Percentiles rank a stretch among this genome's conserved stretches.
Conservation (phyloP, 345 rosid genomes). For the Euphorbia pulcherrima region DNA sequence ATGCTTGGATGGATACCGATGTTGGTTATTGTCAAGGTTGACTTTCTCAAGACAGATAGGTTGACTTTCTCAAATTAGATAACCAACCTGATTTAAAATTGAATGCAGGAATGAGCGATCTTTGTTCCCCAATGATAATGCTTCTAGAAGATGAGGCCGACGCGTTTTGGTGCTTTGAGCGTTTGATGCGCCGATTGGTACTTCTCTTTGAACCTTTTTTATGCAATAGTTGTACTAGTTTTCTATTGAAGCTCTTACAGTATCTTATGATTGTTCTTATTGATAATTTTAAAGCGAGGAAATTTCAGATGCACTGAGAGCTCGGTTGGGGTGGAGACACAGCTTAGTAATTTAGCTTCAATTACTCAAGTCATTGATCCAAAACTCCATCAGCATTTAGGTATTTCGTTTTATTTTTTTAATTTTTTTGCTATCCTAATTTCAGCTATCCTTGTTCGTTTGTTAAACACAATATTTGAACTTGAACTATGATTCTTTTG, state of each 20-base stretch:
- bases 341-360: constrained; percentile 75
- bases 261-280: constrained; percentile 32
- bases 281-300: constrained; percentile 60
- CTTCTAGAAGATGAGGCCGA: constrained; percentile 93
- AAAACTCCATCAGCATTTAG: constrained; percentile 93
- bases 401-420: too few species aligned
- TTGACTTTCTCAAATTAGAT: neutral
- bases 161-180: constrained; percentile 98
- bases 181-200: constrained; percentile 98
- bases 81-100: neutral
- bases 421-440: too few species aligned
- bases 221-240: neutral
- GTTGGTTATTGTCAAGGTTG: constrained; percentile 97
- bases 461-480: constrained; percentile 1
- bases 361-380: constrained; percentile 92
- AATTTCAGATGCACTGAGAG: constrained; percentile 86
- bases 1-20: constrained; percentile 92
- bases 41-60: neutral
- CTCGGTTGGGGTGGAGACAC: constrained; percentile 91
- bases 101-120: constrained; percentile 91
- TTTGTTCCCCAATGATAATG: constrained; percentile 97
- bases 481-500: constrained; percentile 4
- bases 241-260: constrained; percentile 8
- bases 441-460: neutral
- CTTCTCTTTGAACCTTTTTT: constrained; percentile 3